phyloP scores from a whole-genome alignment of 1,284 basidiomycete genomes.

The Irpex sp. region DNA sequence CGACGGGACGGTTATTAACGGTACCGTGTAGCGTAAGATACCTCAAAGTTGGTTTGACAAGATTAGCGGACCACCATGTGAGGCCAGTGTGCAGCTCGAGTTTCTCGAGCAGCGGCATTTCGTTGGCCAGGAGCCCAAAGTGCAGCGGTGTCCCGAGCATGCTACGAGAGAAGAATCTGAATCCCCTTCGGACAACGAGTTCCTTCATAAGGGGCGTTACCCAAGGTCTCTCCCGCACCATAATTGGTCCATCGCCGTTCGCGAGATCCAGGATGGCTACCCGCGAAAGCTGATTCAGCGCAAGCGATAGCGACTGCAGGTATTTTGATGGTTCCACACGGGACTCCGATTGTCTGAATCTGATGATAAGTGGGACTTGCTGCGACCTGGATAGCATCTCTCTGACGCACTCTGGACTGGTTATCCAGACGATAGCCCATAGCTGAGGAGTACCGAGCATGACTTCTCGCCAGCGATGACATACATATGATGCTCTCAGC shows the following conservation, averaged over 20 bases:
- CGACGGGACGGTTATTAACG: background rate
- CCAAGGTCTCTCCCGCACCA: too few relatives aligned
- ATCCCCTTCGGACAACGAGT: background rate
- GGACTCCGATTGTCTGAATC: background rate
- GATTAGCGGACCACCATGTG: background rate
- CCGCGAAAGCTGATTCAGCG: background rate
- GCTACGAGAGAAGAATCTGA: too few relatives aligned
- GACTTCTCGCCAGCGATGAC: constrained; percentile 17
- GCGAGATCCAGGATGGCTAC: background rate
- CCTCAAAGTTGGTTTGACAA: background rate
- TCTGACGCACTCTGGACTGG: too few relatives aligned
- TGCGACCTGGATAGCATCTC: background rate
- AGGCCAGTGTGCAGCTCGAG: background rate
- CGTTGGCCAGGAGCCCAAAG: background rate
- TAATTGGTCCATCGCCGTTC: background rate
- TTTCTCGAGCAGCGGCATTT: background rate
- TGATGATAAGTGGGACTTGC: background rate
- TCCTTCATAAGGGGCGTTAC: background rate
- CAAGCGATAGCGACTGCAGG: background rate
- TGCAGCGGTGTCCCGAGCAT: background rate
- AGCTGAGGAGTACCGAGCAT: constrained; percentile 9
- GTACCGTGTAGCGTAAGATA: background rate
- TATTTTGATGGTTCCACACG: background rate
- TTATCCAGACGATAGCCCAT: constrained; percentile 10
- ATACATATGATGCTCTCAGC: constrained; percentile 16